phyloP scores from a whole-genome alignment of 345 rosid species.

The Schrenkiella parvula region DNA sequence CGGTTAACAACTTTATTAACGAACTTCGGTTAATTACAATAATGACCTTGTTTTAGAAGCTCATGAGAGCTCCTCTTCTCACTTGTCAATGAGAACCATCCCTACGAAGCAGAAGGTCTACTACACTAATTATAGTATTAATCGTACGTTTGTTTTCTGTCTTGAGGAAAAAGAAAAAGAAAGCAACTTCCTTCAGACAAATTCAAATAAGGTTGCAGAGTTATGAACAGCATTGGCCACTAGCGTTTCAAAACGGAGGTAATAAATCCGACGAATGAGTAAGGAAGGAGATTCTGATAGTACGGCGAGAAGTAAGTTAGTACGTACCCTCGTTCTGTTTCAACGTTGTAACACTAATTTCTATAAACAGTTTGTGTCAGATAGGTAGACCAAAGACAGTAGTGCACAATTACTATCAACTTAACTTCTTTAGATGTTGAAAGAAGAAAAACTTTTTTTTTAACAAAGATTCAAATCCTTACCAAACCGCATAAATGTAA shows the following conservation, averaged over 20 bases:
- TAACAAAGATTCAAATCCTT: not conserved
- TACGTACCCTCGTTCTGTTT: not conserved
- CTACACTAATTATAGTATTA: not conserved
- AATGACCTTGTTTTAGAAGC: not conserved
- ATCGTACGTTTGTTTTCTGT: not conserved
- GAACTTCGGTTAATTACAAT: not conserved
- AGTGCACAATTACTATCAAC: not conserved
- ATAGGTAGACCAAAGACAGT: not conserved
- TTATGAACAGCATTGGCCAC: not conserved
- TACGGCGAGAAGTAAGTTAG: not conserved
- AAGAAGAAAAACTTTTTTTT: not conserved
- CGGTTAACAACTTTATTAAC: not conserved
- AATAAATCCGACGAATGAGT: not conserved
- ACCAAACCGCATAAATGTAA: not conserved
- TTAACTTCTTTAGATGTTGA: not conserved
- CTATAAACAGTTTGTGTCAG: not conserved
- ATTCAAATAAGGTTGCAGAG: not conserved
- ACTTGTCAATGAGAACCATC: not conserved
- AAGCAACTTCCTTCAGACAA: not conserved
- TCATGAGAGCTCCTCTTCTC: not conserved
- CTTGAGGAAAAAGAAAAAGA: not conserved
- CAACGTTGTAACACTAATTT: not conserved
- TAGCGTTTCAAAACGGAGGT: not conserved
- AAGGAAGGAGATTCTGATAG: not conserved
- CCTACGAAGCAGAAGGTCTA: not conserved